A percentile compares a stretch with the other conserved stretches of the same genome.
Conservation (phyloP, 2,329 filamentous ascomycete species). For the Paecilomyces formosus region DNA sequence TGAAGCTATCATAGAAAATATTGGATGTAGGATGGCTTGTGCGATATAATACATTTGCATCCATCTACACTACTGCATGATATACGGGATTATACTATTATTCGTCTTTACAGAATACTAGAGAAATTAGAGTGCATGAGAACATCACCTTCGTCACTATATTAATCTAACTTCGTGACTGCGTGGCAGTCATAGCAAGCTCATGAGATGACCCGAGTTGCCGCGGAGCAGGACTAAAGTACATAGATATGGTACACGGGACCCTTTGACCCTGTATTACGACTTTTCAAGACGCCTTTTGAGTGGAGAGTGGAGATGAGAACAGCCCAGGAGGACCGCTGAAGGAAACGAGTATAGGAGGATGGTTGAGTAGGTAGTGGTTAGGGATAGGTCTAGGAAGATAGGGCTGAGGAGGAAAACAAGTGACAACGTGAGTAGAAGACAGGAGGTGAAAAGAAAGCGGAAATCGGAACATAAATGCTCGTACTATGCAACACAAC, state of each 20-base stretch:
- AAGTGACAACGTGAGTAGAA: not conserved
- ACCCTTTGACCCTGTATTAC: not conserved
- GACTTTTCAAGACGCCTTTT: not conserved
- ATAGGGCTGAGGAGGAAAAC: not conserved
- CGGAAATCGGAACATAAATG: not conserved
- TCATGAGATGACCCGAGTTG: not conserved
- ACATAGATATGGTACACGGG: not conserved
- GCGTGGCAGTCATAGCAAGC: not conserved
- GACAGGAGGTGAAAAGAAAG: not conserved
- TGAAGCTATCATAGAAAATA: not conserved
- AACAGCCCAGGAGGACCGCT: not conserved
- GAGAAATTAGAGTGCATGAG: not conserved
- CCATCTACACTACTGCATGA: no score
- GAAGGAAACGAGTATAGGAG: not conserved
- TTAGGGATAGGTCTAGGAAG: not conserved
- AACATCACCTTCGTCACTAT: not conserved
- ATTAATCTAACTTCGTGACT: not conserved
- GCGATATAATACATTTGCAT: no score
- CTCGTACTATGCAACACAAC: not conserved
- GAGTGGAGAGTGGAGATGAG: not conserved
- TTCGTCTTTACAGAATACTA: no score
- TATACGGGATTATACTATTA: no score
- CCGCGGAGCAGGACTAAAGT: not conserved
- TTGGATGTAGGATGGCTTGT: not conserved
- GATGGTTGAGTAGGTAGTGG: not conserved